A percentile compares a stretch with the other conserved stretches of the same genome.
Conservation (phyloP, 805 yeast genomes). For the Metschnikowia arizonensis region DNA sequence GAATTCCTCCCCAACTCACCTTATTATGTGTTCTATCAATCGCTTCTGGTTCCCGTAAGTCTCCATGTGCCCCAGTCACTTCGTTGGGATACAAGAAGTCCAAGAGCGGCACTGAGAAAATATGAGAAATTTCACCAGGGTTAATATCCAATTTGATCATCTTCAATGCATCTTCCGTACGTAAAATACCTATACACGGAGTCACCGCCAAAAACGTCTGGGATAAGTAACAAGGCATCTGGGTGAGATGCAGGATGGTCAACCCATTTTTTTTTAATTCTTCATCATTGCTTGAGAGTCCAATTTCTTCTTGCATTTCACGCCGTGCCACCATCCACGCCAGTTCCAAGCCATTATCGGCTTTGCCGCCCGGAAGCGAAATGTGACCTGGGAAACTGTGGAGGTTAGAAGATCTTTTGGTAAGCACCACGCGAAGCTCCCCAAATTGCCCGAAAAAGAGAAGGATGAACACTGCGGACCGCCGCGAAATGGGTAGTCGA, state of each 20-base stretch:
- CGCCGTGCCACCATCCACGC: conserved; percentile 75
- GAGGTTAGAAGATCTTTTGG: conserved; percentile 68
- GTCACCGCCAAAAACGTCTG: conserved; percentile 78
- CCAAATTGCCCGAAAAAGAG: conserved; percentile 70
- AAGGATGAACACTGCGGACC: conserved; percentile 76
- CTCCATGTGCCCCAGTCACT: conserved; percentile 13
- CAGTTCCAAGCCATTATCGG: conserved; percentile 61
- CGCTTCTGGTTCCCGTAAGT: conserved; percentile 27
- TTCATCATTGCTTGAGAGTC: conserved; percentile 49
- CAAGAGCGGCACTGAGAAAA: conserved; percentile 64
- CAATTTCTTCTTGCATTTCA: conserved; percentile 86
- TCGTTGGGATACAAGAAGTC: conserved; percentile 47
- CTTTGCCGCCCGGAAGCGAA: conserved; percentile 91
- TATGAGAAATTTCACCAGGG: conserved; percentile 72
- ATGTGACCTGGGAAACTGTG: conserved; percentile 83
- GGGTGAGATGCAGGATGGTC: conserved; percentile 54
- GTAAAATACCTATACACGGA: conserved; percentile 71
- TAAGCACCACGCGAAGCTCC: conserved; percentile 72
- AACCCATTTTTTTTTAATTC: conserved; percentile 48
- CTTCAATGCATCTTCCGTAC: conserved; percentile 24
- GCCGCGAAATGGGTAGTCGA: conserved; percentile 55
- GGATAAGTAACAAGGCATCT: conserved; percentile 75
- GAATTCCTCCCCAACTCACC: conserved; percentile 68
- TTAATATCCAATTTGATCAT: conserved; percentile 48
- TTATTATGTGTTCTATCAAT: conserved; percentile 30